Percentiles rank a stretch among this genome's conserved stretches.
Evolutionary conservation across 2,329 filamentous ascomycete genomes (phyloP).

Genomic region (Pseudopyrenochaeta lycopersici): DNA sequence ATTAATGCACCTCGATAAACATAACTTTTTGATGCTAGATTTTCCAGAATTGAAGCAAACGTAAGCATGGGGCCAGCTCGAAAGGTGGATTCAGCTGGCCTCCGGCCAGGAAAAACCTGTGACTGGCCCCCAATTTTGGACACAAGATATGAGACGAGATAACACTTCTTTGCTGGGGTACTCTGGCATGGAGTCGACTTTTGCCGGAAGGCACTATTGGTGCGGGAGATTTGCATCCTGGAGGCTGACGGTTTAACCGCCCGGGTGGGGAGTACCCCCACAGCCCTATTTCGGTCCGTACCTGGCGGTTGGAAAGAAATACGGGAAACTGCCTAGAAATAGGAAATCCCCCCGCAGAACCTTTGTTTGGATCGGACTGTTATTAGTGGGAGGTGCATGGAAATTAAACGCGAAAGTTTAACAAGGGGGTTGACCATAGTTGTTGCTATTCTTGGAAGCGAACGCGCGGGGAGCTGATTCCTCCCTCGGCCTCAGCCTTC

Average conservation of each 20-base stretch:
- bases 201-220: not conserved
- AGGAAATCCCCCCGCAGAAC: not conserved
- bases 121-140: not conserved
- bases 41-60: not conserved
- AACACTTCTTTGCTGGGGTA: not conserved
- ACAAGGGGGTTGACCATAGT: not conserved
- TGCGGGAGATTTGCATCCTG: not conserved
- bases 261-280: not conserved
- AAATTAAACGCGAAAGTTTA: not conserved
- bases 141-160: not conserved
- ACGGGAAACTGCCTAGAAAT: no score
- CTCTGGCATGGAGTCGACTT: not conserved
- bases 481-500: not conserved
- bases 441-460: not conserved
- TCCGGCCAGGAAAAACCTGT: not conserved
- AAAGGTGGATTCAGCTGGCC: not conserved
- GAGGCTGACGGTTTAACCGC: not conserved
- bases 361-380: not conserved
- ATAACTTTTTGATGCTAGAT: not conserved
- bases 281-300: not conserved
- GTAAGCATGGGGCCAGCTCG: not conserved
- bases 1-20: not conserved
- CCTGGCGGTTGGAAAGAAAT: not conserved
- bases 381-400: not conserved
- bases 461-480: not conserved